Evolutionary conservation across 257 asterid genomes (phyloP).

Genomic region (Eustoma russellianum): DNA sequence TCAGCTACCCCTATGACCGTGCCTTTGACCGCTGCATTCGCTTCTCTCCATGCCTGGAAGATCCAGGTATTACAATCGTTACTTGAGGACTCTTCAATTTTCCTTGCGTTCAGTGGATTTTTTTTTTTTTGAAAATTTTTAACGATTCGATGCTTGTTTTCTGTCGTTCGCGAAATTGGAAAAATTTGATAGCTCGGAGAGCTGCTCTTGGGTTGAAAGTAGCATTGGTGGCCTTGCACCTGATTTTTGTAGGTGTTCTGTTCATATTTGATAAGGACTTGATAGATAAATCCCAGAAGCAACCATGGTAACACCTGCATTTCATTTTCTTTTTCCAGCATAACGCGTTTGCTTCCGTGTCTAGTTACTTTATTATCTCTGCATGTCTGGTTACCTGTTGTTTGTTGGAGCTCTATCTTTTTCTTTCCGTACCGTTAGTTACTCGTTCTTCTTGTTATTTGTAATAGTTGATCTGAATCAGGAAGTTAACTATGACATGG

Average conservation of each 20-base stretch:
- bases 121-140: neutral
- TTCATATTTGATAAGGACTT: conserved; percentile 56
- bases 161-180: neutral
- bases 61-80: conserved; percentile 47
- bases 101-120: neutral
- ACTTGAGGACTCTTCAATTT: neutral
- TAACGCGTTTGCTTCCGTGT: neutral
- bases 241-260: conserved; percentile 47
- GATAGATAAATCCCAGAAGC: conserved; percentile 43
- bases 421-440: too few relatives aligned
- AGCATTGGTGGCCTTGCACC: conserved; percentile 80
- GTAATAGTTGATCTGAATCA: too few relatives aligned
- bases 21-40: conserved; percentile 63
- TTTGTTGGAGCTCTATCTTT: too few relatives aligned
- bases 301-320: conserved; percentile 55
- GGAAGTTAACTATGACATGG: too few relatives aligned
- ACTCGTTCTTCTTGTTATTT: too few relatives aligned
- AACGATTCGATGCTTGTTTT: neutral
- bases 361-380: neutral
- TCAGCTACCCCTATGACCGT: conserved; percentile 47
- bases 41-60: conserved; percentile 76
- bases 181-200: conserved; percentile 58
- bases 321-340: too few relatives aligned
- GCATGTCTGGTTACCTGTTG: too few relatives aligned
- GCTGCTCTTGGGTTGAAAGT: conserved; percentile 57